Evolutionary conservation across 2,329 filamentous ascomycete genomes (phyloP).

Genomic region (Penicillium freii): DNA sequence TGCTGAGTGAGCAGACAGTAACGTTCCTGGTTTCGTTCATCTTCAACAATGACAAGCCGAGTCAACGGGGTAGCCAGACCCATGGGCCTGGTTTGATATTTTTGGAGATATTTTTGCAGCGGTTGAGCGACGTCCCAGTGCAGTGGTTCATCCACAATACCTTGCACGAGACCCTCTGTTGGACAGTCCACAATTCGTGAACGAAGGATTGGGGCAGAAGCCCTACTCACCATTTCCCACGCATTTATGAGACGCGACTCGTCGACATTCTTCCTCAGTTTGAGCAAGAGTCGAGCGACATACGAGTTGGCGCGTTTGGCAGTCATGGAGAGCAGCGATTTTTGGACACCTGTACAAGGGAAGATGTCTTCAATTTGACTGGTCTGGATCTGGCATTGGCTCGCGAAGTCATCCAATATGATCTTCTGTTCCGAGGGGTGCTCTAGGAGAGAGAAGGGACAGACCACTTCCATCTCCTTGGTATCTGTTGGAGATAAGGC

Average conservation of each 20-base stretch:
- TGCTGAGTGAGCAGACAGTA: not conserved
- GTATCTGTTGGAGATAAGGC: not conserved
- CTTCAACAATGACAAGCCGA: not conserved
- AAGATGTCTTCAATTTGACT: not conserved
- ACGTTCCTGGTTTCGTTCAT: not conserved
- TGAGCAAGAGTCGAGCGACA: not conserved
- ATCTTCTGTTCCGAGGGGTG: not conserved
- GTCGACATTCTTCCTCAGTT: not conserved
- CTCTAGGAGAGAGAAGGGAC: not conserved
- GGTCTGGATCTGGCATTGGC: not conserved
- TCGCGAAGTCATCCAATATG: not conserved
- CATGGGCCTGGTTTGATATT: not conserved
- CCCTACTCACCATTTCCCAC: not conserved
- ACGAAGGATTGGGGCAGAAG: not conserved
- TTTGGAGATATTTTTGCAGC: not conserved
- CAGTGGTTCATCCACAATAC: not conserved
- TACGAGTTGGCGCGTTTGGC: not conserved
- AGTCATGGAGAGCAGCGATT: not conserved
- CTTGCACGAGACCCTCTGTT: not conserved
- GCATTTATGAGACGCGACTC: not conserved
- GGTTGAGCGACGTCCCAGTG: not conserved
- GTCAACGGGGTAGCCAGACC: not conserved
- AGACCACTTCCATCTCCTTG: not conserved
- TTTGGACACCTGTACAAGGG: not conserved
- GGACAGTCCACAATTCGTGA: not conserved